Base-by-base conservation (phyloP, 2,329 filamentous ascomycete genomes). In the Sordariomycetes sp. region DNA sequence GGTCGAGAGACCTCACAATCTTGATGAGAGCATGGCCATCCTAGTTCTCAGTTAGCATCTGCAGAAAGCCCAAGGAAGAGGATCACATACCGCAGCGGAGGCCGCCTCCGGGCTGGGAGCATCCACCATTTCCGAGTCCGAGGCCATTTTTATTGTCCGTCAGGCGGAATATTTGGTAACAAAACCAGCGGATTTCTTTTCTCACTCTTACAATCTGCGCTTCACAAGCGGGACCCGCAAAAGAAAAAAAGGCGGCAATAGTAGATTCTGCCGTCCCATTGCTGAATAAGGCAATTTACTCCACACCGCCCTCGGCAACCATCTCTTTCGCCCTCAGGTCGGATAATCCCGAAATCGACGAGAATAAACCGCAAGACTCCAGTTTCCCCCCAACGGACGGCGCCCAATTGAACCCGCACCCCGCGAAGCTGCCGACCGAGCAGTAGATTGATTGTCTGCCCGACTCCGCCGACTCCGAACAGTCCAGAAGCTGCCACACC, bases 1-100 rank as follows among this genome's bases (percentile, higher is more conserved):
- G 78, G 61, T 84, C 80, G 54, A 84, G 76, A n/a, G 76, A 72
- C 68, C 79, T 74, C 34, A 80, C 77, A 59, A 74, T 74, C 67
- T 75, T 77, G 65, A 82, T 74, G 61, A 83, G 75, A 65, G 74
- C 65, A 59, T 64, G 63, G 60, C 66, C 66, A 8, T 40, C 56
- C 56, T 58, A 11, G 7, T 46, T 3, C 37, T 20, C 20, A 48
- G 51, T 58, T 53, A 51, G 24, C 35, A 58, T 18, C 34, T 14
- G 22, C 34, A 43, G 28, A 25, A 22, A 37, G 25, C 18, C 3
- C 6, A 14, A 37, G 18, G 12, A 8, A 22, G 14, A 54, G 18
- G 16, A 12, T 12, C 20, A 58, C 56, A 48, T 58, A 54, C 56
- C 35, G 12, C 8, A 14, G 20, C 20, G 6, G 12, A 5, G n/a